Evolutionary conservation across 352 stramenopile genomes (phyloP).

Genomic region (Phytophthora crassamura): DNA sequence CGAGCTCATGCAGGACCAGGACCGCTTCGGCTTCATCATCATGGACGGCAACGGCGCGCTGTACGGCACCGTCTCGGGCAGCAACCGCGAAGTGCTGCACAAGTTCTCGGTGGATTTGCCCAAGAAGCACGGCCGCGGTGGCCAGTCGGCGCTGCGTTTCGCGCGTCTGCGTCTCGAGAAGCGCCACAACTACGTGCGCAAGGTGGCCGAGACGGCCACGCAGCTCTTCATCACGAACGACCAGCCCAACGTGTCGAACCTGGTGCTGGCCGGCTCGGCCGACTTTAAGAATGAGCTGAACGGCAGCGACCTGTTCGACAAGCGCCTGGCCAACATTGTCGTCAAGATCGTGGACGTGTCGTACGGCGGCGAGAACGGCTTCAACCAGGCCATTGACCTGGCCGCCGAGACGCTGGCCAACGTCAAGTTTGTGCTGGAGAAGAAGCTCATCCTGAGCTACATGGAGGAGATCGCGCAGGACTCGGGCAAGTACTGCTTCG

Average conservation of each 20-base stretch:
- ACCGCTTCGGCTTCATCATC: slow-evolving; percentile 99
- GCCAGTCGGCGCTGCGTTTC: slow-evolving; percentile 99
- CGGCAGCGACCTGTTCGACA: slow-evolving; percentile 97
- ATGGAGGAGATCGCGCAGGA: slow-evolving; percentile 99
- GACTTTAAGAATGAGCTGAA: slow-evolving; percentile 99
- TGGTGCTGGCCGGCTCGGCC: slow-evolving; percentile 98
- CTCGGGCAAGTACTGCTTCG: slow-evolving; percentile 99
- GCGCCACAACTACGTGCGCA: slow-evolving; percentile 99
- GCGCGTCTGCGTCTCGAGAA: slow-evolving; percentile 99
- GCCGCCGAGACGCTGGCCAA: slow-evolving; percentile 97
- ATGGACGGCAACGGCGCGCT: slow-evolving; percentile 99
- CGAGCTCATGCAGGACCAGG: slow-evolving; percentile 99
- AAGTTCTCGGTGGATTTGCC: slow-evolving; percentile 98
- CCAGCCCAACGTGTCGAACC: slow-evolving; percentile 96
- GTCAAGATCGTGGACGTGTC: slow-evolving; percentile 99
- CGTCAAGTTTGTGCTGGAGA: slow-evolving; percentile 99
- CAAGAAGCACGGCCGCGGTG: slow-evolving; percentile 99
- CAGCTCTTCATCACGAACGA: slow-evolving; percentile 99
- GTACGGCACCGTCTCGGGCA: slow-evolving; percentile 97
- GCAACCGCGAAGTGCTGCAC: slow-evolving; percentile 93
- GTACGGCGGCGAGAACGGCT: slow-evolving; percentile 99
- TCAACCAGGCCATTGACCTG: slow-evolving; percentile 99
- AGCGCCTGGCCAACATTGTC: slow-evolving; percentile 94
- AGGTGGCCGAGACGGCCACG: slow-evolving; percentile 98
- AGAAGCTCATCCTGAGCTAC: slow-evolving; percentile 99